Evolutionary conservation across 495 filamentous ascomycete genomes (phyloP).

Genomic region (Aspergillus bridgeri): DNA sequence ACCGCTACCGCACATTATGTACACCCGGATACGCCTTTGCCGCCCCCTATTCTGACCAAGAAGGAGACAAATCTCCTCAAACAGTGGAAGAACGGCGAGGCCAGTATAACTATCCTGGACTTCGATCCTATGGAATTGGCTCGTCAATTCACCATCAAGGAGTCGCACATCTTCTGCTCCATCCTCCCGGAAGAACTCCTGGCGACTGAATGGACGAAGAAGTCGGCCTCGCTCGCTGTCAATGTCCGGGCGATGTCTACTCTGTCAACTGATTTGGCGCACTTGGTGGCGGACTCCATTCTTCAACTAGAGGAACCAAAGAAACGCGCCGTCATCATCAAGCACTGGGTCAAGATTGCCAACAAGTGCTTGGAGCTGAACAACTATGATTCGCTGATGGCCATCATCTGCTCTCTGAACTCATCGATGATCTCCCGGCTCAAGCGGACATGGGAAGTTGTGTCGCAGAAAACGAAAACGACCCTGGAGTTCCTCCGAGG

Average conservation of each 20-base stretch:
- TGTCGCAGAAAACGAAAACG: slow-evolving; percentile 80
- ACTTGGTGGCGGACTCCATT: slow-evolving; percentile 94
- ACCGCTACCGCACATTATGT: slow-evolving; percentile 66
- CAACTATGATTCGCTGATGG: slow-evolving; percentile 97
- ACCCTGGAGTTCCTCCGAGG: slow-evolving; percentile 71
- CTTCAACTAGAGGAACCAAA: slow-evolving; percentile 82
- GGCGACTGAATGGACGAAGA: slow-evolving; percentile 89
- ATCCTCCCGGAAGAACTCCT: slow-evolving; percentile 94
- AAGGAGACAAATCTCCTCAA: slow-evolving; percentile 71
- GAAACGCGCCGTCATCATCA: slow-evolving; percentile 85
- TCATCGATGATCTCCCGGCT: slow-evolving; percentile 89
- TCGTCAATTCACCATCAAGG: slow-evolving; percentile 89
- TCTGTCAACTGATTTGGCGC: slow-evolving; percentile 84
- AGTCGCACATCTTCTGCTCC: slow-evolving; percentile 87
- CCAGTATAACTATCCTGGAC: slow-evolving; percentile 73
- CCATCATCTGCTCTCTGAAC: slow-evolving; percentile 90
- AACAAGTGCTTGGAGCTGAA: slow-evolving; percentile 81
- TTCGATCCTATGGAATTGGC: slow-evolving; percentile 93
- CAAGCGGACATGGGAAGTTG: slow-evolving; percentile 87
- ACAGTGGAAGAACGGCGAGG: slow-evolving; percentile 69
- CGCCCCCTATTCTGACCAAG: slow-evolving; percentile 65
- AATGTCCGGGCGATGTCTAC: slow-evolving; percentile 95
- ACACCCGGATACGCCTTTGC: slow-evolving; percentile 67
- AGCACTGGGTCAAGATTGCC: slow-evolving; percentile 98
- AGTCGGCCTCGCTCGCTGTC: slow-evolving; percentile 69